phyloP scores from a whole-genome alignment of 2,329 filamentous ascomycete species.

The Penicillium sp. region DNA sequence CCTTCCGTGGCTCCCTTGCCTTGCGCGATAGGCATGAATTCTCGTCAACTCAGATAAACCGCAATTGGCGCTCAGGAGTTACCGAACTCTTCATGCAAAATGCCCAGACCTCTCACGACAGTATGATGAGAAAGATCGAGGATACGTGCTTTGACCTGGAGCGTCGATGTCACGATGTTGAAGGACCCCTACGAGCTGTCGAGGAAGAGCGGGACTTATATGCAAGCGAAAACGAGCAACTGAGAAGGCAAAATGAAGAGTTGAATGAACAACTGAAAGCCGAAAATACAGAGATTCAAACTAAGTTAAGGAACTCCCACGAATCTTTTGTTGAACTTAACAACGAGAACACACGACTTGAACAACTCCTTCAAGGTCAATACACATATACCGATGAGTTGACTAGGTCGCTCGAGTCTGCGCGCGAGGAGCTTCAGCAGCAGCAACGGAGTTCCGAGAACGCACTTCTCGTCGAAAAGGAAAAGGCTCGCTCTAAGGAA shows the following conservation, averaged over 20 bases:
- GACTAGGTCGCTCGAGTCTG: slow-evolving; percentile 30
- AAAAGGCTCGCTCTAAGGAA: slow-evolving; percentile 40
- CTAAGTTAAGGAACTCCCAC: slow-evolving; percentile 37
- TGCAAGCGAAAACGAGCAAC: slow-evolving; percentile 36
- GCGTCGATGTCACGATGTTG: slow-evolving; percentile 54
- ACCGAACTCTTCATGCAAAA: slow-evolving; percentile 46
- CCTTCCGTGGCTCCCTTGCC: slow-evolving; percentile 12
- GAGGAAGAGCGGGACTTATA: slow-evolving; percentile 36
- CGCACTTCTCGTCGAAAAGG: slow-evolving; percentile 25
- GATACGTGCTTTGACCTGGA: slow-evolving; percentile 59
- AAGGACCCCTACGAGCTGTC: slow-evolving; percentile 53
- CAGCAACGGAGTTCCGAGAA: slow-evolving; percentile 37
- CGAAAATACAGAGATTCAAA: slow-evolving; percentile 39
- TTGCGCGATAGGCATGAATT: slow-evolving; percentile 14
- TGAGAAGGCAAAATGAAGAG: slow-evolving; percentile 37
- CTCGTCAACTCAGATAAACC: slow-evolving; percentile 24
- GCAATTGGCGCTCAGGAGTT: slow-evolving; percentile 53
- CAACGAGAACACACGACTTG: slow-evolving; percentile 41
- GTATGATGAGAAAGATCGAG: slow-evolving; percentile 51
- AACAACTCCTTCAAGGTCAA: slow-evolving; percentile 39
- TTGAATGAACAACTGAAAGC: slow-evolving; percentile 23
- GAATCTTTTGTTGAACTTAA: slow-evolving; percentile 41
- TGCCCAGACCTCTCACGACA: slow-evolving; percentile 47
- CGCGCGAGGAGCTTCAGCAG: slow-evolving; percentile 40
- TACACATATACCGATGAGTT: slow-evolving; percentile 42